These are phyloP conservation scores for Immersiporthe knoxdaviesiana DNA, from an alignment of 2,329 filamentous ascomycete genomes.

Conservation along the genomic window DNA sequence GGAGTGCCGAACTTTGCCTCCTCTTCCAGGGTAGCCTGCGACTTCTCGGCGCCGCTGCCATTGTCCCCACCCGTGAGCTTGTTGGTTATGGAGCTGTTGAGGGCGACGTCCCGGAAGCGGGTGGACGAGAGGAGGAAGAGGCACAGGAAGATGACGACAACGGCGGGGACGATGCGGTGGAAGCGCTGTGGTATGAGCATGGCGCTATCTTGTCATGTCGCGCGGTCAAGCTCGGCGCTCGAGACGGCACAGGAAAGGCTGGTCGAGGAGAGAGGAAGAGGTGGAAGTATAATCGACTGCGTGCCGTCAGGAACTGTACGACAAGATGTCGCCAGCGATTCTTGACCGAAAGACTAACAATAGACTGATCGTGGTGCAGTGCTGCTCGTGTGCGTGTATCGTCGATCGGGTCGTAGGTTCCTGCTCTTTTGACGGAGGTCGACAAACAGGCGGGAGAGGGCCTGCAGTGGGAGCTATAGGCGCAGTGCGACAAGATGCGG, in stretches of 20 bases:
- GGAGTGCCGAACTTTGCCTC: constrained; percentile 26
- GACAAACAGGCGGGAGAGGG: not conserved
- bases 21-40: constrained; percentile 23
- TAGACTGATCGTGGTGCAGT: not conserved
- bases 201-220: constrained; percentile 29
- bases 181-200: constrained; percentile 31
- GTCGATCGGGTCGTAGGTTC: not conserved
- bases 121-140: constrained; percentile 28
- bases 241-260: not conserved
- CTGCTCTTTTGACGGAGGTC: not conserved
- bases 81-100: constrained; percentile 23
- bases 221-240: constrained; percentile 8
- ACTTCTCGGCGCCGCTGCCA: constrained; percentile 10
- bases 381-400: not conserved
- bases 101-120: constrained; percentile 25
- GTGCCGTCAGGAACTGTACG: not conserved
- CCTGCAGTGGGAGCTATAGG: not conserved
- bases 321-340: not conserved
- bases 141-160: constrained; percentile 27
- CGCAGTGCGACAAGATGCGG: not conserved
- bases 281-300: not conserved
- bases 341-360: not conserved
- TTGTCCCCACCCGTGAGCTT: constrained; percentile 11
- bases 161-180: constrained; percentile 27
- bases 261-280: not conserved